phyloP scores from a whole-genome alignment of 352 stramenopile species.

The Pythium phragmitis region DNA sequence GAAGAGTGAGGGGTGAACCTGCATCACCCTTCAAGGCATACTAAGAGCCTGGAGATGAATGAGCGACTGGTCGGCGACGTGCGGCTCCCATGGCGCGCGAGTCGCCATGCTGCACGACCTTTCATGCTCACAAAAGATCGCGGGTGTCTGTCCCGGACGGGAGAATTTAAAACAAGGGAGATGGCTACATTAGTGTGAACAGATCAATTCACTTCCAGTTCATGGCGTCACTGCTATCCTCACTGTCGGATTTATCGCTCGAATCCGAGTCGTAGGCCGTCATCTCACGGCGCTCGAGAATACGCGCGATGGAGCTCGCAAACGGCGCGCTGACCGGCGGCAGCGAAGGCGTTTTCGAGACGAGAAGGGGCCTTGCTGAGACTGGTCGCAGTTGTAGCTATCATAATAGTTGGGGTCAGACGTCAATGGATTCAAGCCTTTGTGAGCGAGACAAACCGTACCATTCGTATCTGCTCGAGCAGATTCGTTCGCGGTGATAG shows the following conservation, averaged over 20 bases:
- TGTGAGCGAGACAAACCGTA: constrained; percentile 5
- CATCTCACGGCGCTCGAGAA: constrained; percentile 52
- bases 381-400: constrained; percentile 51
- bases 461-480: constrained; percentile 52
- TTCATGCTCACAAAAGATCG: too few relatives aligned
- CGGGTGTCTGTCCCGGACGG: neutral
- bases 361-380: constrained; percentile 20
- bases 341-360: constrained; percentile 8
- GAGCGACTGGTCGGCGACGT: too few relatives aligned
- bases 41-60: too few relatives aligned
- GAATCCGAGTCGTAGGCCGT: constrained; percentile 67
- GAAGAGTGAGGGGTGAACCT: too few relatives aligned
- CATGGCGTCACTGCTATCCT: constrained; percentile 1
- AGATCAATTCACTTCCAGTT: constrained; percentile 16
- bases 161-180: neutral
- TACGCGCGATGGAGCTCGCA: constrained; percentile 55
- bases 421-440: neutral
- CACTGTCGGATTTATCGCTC: constrained; percentile 15
- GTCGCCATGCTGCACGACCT: too few relatives aligned
- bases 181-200: neutral
- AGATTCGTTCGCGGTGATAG: constrained; percentile 33
- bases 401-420: neutral
- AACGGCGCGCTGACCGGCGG: constrained; percentile 32
- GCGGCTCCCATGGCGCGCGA: too few relatives aligned
- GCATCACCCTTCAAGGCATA: too few relatives aligned